Evolutionary conservation across 768 basidiomycete species (phyloP).

Genomic region (Cyclocybe cylindracea): DNA sequence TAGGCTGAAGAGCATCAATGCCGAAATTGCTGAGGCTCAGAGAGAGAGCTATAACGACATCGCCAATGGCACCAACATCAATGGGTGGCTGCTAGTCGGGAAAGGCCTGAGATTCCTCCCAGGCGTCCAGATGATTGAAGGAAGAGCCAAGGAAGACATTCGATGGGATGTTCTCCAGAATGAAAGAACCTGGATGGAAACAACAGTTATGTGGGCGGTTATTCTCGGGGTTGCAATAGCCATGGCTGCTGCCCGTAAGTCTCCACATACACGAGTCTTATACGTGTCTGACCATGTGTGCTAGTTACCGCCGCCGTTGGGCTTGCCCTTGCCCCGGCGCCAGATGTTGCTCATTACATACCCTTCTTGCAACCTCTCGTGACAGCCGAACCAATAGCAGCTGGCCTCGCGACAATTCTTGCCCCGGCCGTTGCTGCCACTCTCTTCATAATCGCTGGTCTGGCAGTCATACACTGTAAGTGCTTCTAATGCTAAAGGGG

Average conservation of each 20-base stretch:
- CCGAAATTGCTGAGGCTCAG: conserved; percentile 71
- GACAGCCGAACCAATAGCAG: conserved; percentile 47
- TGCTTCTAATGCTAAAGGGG: conserved; percentile 5
- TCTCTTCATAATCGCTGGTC: conserved; percentile 56
- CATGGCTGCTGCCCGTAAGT: conserved; percentile 64
- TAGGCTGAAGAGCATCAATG: conserved; percentile 70
- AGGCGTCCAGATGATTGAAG: conserved; percentile 70
- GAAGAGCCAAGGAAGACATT: conserved; percentile 81
- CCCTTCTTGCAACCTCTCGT: conserved; percentile 61
- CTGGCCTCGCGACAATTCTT: conserved; percentile 68
- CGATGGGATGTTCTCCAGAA: conserved; percentile 77
- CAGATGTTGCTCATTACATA: conserved; percentile 72
- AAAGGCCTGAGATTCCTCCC: conserved; percentile 64
- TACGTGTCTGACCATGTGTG: conserved; percentile 5
- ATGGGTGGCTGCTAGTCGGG: conserved; percentile 81
- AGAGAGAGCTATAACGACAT: conserved; percentile 69
- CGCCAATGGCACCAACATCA: conserved; percentile 65
- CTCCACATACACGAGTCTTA: not conserved
- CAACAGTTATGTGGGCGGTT: conserved; percentile 57
- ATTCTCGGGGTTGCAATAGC: conserved; percentile 49
- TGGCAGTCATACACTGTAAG: conserved; percentile 60
- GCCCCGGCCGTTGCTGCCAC: conserved; percentile 65
- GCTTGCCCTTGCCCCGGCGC: conserved; percentile 65
- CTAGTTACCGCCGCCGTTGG: conserved; percentile 73
- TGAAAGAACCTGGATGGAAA: conserved; percentile 47